Evolutionary conservation across 2,329 filamentous ascomycete species (phyloP).

Genomic region (Colletotrichum echinochloae): DNA sequence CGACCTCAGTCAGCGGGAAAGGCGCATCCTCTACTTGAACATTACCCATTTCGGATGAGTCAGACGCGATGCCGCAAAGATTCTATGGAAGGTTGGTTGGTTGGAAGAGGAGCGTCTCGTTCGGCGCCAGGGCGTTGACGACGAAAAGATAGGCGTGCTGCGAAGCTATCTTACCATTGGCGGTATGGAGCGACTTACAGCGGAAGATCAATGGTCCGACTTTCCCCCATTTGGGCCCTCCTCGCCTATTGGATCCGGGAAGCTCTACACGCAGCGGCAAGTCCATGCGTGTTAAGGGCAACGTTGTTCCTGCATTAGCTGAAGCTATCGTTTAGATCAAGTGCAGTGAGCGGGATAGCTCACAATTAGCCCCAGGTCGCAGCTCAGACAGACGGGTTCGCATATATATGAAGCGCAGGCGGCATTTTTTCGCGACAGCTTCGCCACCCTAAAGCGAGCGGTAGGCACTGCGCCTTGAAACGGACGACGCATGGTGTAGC

Average conservation of each 20-base stretch:
- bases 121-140: no score
- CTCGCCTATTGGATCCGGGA: not conserved
- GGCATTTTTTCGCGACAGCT: no score
- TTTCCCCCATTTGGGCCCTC: constrained; percentile 9
- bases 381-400: not conserved
- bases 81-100: not conserved
- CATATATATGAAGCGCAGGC: no score
- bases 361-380: not conserved
- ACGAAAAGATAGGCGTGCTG: constrained; percentile 1
- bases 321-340: not conserved
- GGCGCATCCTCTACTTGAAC: constrained; percentile 56
- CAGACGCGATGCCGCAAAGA: not conserved
- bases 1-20: constrained; percentile 70
- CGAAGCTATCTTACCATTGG: constrained; percentile 13
- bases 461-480: no score
- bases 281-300: not conserved
- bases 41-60: constrained; percentile 54
- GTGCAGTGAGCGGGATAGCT: not conserved
- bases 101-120: not conserved
- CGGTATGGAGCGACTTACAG: constrained; percentile 23
- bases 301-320: not conserved
- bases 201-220: constrained; percentile 39
- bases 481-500: no score
- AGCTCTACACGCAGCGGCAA: not conserved
- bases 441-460: no score